Conservation (phyloP, 805 yeast species). For the Yamadazyma olivae region DNA sequence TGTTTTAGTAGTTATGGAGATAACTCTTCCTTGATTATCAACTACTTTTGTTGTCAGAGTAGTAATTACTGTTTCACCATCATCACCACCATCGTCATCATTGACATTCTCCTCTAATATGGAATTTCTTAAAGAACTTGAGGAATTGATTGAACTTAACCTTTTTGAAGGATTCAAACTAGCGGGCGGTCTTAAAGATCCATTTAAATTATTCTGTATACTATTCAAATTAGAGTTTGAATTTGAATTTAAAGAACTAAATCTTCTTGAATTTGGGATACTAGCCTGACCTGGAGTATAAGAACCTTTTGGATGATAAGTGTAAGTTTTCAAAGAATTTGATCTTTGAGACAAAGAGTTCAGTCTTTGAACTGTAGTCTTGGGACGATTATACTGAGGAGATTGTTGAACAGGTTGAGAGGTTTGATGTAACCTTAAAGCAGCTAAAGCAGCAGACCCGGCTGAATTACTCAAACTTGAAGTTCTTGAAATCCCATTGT, state of each 20-base stretch:
- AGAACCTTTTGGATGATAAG: constrained; percentile 38
- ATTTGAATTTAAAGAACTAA: constrained; percentile 17
- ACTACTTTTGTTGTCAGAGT: constrained; percentile 42
- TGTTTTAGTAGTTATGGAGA: constrained; percentile 38
- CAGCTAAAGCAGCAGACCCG: constrained; percentile 42
- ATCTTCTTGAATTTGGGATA: constrained; percentile 14
- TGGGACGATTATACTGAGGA: constrained; percentile 7
- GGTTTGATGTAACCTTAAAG: constrained; percentile 31
- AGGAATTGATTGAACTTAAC: constrained; percentile 13
- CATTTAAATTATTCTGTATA: background rate
- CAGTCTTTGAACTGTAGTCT: constrained; percentile 10
- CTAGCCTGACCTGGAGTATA: constrained; percentile 29
- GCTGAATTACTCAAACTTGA: constrained; percentile 30
- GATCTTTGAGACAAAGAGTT: constrained; percentile 24
- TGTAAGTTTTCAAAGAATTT: constrained; percentile 33
- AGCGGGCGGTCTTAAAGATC: background rate
- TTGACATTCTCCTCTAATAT: background rate
- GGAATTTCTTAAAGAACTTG: constrained; percentile 1
- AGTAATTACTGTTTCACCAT: constrained; percentile 27
- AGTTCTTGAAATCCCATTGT: constrained; percentile 15
- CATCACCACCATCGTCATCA: constrained; percentile 10
- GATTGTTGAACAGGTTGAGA: constrained; percentile 8
- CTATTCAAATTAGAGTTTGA: background rate
- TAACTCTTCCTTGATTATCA: constrained; percentile 38
- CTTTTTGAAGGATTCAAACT: constrained; percentile 5